Evolutionary conservation across 2,329 filamentous ascomycete genomes (phyloP), one percentile per base, ranked within the genome.

Genomic region (Onygena corvina): DNA sequence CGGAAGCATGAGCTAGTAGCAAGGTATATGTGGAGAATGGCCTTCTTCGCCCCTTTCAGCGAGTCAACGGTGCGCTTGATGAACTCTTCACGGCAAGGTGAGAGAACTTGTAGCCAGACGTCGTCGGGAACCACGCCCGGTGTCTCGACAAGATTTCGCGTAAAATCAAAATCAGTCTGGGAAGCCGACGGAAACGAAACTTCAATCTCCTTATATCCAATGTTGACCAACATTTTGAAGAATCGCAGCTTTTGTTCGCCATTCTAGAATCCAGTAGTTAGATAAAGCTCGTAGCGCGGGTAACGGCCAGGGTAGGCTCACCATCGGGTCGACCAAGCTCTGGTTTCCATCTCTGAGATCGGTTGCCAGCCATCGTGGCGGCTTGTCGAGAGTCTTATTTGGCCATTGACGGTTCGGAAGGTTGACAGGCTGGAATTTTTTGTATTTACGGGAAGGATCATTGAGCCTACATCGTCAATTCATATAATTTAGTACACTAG

Each of bases 171-270:
- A 71, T 96, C 92, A 61, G 85, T 94, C 64, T 94, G 84, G 33
- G 88, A 94, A 11, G 90, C 88, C 0, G 88, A 94, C 46, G 90
- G 90, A 70, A 94, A 96, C 3, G 89, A 92, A 16, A 95, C 84
- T 65, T 96, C 90, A 57, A 96, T 95, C 70, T 96, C 90, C 71
- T 95, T 96, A 76, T 93, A 96, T 59, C 92, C 90, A 46, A 95
- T 76, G 53, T 90, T 81, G 60, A 83, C 80, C 48, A 96, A 79
- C 87, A 94, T 93, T 69, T 89, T 82, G 75, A 96, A 96, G 75
- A 89, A 96, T 53, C 76, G 75, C 80, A 84, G 92, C 71, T 96
- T 96, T 74, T 95, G 88, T 45, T 94, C 86, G 58, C 87, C 87
- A 62, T 87, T 92, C 86, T 92, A 60, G 47, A 51, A 46, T 5